Base-by-base conservation (phyloP, 108 stramenopile genomes). In the Pinguiococcus pyrenoidosus region DNA sequence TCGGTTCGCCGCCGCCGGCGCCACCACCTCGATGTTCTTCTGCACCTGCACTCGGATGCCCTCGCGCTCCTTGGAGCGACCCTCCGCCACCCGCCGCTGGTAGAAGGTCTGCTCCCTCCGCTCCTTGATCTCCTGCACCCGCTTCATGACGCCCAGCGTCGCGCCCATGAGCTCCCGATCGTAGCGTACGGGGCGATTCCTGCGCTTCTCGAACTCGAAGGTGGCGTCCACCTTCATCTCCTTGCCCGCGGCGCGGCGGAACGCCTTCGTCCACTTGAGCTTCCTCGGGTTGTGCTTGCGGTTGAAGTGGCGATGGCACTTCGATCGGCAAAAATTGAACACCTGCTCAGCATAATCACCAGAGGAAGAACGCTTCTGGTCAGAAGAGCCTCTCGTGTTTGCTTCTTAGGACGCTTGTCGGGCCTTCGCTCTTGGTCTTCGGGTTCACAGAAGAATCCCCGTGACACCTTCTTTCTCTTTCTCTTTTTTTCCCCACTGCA, bases 211-310 rank as follows among this genome's bases (percentile, higher is more conserved):
- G 59, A 99, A 95, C 58, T 96, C 97, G 75, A 96, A 99, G 17
- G 97, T 95, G 12, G 84, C 71, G 66, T 76, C 74, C 50, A 63
- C 46, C 25, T 62, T 29, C 66, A 72, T 73, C 28, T 73, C 70
- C 62, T 71, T 73, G 29, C 72, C 72, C 7, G 56, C 72, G 2
- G 94, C 90, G 54, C 87, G 91, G 33, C 94, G 83, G 63, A 80
- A 99, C 44, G 94, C 91, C 74, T 96, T 99, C 27, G 97, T 96
- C 97, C 97, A 99, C 41, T 85, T 84, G 12, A 91, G 84, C 74
- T 99, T 96, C 29, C 97, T 80, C 5, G 97, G 97, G 59, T 99
- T 99, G 54, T 94, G 78, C 66, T 99, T 99, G 71, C 87, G 86
- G 52, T 87, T 88, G 63, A 99, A 99, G 59, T 90, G 87, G 33